phyloP scores from a whole-genome alignment of 139 green algal species.

The Coccomyxa sp. region DNA sequence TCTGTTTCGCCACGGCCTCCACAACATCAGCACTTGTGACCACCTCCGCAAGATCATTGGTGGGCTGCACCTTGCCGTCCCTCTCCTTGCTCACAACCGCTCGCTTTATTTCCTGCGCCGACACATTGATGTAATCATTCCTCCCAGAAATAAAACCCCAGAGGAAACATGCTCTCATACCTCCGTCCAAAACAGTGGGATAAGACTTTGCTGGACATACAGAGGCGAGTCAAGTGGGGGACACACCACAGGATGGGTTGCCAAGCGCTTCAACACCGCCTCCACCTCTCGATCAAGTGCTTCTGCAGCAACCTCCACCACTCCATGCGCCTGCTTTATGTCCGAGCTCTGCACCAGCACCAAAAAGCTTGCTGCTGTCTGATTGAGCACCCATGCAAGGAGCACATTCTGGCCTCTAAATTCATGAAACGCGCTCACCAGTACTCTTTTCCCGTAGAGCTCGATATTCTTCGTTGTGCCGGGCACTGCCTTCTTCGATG shows the following conservation, averaged over 20 bases:
- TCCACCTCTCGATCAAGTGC: neutral
- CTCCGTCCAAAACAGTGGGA: neutral
- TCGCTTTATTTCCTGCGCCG: neutral
- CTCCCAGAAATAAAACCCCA: neutral
- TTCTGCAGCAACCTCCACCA: neutral
- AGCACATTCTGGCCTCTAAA: no score
- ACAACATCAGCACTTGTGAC: neutral
- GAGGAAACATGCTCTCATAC: neutral
- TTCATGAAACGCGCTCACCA: neutral
- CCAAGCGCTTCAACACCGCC: neutral
- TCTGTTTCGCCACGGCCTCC: neutral
- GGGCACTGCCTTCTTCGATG: neutral
- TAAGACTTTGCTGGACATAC: neutral
- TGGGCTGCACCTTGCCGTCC: neutral
- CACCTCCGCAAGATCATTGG: neutral
- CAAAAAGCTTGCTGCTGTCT: no score
- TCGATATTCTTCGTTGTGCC: neutral
- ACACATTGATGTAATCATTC: no score
- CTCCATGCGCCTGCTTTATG: neutral
- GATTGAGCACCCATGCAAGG: no score
- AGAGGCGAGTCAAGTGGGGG: neutral
- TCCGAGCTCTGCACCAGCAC: no score
- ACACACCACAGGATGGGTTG: neutral
- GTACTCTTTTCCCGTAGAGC: neutral
- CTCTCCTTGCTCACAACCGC: neutral